These are phyloP conservation scores for Gamarada debralockiae DNA, from an alignment of 495 filamentous ascomycete genomes.

Conservation along the genomic window DNA sequence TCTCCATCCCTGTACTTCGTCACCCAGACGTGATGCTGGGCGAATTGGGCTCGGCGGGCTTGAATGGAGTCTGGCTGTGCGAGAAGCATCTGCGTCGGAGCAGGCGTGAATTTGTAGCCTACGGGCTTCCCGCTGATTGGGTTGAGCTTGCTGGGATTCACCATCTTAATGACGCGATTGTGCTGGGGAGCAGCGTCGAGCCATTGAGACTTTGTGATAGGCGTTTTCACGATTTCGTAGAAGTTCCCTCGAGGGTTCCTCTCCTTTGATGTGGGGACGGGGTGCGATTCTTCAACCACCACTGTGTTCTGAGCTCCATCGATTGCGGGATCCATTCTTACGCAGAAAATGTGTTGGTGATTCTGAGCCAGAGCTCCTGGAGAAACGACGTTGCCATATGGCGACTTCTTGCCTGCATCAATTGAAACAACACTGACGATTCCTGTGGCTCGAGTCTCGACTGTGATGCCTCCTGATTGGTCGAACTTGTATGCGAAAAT, in stretches of 20 bases:
- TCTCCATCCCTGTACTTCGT: constrained; percentile 33
- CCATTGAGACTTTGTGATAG: constrained; percentile 46
- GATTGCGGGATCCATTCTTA: constrained; percentile 63
- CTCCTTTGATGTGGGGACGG: constrained; percentile 11
- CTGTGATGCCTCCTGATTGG: constrained; percentile 66
- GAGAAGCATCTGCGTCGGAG: constrained; percentile 31
- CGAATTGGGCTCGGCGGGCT: constrained; percentile 33
- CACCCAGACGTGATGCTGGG: constrained; percentile 35
- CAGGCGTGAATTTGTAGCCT: constrained; percentile 32
- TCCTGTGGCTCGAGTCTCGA: constrained; percentile 34
- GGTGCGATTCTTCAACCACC: constrained; percentile 41
- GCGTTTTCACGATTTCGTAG: constrained; percentile 13
- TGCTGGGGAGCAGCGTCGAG: constrained; percentile 37
- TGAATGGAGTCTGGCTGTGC: constrained; percentile 31
- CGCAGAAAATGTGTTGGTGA: constrained; percentile 70
- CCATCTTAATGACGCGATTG: constrained; percentile 75
- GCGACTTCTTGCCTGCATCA: constrained; percentile 61
- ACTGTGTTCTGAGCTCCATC: constrained; percentile 59
- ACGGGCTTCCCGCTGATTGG: constrained; percentile 53
- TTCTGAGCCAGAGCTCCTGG: constrained; percentile 42
- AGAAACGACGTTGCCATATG: constrained; percentile 68
- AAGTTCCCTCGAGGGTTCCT: constrained; percentile 12
- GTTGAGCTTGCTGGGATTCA: constrained; percentile 61
- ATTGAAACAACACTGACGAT: constrained; percentile 71
- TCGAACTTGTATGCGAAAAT: constrained; percentile 81